Evolutionary conservation across 2,329 filamentous ascomycete genomes (phyloP).

Genomic region (Cadophora malorum): DNA sequence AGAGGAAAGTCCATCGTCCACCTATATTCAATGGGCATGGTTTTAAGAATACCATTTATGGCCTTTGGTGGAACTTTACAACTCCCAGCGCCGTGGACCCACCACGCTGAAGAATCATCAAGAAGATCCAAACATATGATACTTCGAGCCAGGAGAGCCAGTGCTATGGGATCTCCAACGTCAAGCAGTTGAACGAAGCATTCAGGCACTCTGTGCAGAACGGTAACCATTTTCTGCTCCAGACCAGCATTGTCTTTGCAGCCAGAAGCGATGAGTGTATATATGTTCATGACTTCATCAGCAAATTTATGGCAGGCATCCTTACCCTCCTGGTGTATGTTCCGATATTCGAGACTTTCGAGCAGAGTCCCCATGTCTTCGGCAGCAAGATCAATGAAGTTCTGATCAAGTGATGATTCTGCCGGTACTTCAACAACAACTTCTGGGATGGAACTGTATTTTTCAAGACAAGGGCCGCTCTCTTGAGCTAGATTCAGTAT

Average conservation of each 20-base stretch:
- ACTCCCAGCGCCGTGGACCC: slow-evolving; percentile 32
- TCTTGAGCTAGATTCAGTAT: slow-evolving; percentile 18
- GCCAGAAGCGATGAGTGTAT: slow-evolving; percentile 20
- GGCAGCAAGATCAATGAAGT: slow-evolving; percentile 23
- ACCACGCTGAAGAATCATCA: slow-evolving; percentile 30
- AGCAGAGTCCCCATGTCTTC: slow-evolving; percentile 23
- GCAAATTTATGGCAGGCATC: slow-evolving; percentile 19
- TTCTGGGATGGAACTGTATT: slow-evolving; percentile 7
- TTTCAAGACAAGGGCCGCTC: slow-evolving; percentile 16
- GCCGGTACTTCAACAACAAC: background rate
- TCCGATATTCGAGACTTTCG: background rate
- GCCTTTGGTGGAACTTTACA: slow-evolving; percentile 20
- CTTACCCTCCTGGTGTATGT: background rate
- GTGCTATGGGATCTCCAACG: slow-evolving; percentile 26
- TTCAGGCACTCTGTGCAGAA: slow-evolving; percentile 28
- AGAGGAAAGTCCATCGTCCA: slow-evolving; percentile 32
- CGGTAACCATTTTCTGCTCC: slow-evolving; percentile 31
- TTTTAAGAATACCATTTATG: slow-evolving; percentile 19
- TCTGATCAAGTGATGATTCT: background rate
- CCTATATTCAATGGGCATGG: slow-evolving; percentile 26
- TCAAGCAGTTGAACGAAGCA: slow-evolving; percentile 26
- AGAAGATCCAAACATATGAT: slow-evolving; percentile 26
- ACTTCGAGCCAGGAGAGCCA: slow-evolving; percentile 30
- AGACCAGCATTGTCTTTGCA: slow-evolving; percentile 18
- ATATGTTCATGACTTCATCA: slow-evolving; percentile 24